These are phyloP conservation scores for Pythium sukuiense DNA, from an alignment of 352 stramenopile species.

Conservation along the genomic window DNA sequence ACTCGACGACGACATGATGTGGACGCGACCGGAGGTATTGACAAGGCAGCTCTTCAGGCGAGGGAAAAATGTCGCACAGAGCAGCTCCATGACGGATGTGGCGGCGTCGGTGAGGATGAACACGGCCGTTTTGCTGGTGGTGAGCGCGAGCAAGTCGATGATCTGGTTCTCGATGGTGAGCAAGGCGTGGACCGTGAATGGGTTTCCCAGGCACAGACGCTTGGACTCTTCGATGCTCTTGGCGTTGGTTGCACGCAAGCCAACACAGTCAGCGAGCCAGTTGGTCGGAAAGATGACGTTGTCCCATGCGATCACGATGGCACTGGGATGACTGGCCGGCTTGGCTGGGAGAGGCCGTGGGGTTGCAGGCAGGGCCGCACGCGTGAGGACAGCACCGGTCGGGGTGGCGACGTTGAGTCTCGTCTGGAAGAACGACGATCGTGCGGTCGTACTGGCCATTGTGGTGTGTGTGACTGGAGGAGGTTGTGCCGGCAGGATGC, in stretches of 20 bases:
- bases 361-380: slow-evolving; percentile 12
- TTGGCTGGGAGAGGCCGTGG: slow-evolving; percentile 13
- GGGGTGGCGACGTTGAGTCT: neutral
- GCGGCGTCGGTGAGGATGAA: slow-evolving; percentile 22
- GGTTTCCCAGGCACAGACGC: slow-evolving; percentile 17
- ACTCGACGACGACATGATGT: slow-evolving; percentile 7
- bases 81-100: neutral
- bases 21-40: slow-evolving; percentile 8
- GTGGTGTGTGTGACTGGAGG: neutral
- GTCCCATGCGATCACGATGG: slow-evolving; percentile 29
- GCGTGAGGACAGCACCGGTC: slow-evolving; percentile 1
- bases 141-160: slow-evolving; percentile 16
- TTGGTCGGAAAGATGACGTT: slow-evolving; percentile 30
- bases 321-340: neutral
- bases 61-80: slow-evolving; percentile 27
- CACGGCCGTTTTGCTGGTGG: slow-evolving; percentile 11
- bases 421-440: slow-evolving; percentile 19
- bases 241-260: neutral
- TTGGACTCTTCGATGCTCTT: slow-evolving; percentile 16
- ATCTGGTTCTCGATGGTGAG: slow-evolving; percentile 26
- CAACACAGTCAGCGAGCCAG: slow-evolving; percentile 23
- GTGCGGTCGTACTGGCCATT: slow-evolving; percentile 7
- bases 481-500: slow-evolving; percentile 3
- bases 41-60: slow-evolving; percentile 17
- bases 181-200: slow-evolving; percentile 21